phyloP scores from a whole-genome alignment of 2,329 filamentous ascomycete genomes.

The Phyllosticta citrichinensis region DNA sequence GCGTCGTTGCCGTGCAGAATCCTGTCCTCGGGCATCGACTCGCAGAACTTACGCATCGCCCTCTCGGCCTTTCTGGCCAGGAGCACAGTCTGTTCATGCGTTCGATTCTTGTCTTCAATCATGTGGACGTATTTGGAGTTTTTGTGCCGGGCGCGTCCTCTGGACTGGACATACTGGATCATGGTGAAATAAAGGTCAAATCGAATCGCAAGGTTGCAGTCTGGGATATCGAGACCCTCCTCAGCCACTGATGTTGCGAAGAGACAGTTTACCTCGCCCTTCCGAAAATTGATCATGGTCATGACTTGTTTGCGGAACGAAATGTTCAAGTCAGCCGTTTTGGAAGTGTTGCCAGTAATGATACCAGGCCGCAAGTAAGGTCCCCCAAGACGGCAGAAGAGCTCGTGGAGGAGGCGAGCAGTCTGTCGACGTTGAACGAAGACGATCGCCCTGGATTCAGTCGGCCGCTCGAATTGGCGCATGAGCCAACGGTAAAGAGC shows the following conservation, averaged over 20 bases:
- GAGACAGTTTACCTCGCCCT: conserved; percentile 49
- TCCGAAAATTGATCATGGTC: conserved; percentile 55
- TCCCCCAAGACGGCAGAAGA: conserved; percentile 53
- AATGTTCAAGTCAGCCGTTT: conserved; percentile 49
- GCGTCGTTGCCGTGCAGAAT: conserved; percentile 41
- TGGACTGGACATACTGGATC: conserved; percentile 91
- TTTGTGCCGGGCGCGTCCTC: conserved; percentile 69
- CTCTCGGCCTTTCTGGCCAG: conserved; percentile 50
- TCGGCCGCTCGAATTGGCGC: conserved; percentile 50
- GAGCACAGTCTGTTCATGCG: conserved; percentile 47
- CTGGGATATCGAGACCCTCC: conserved; percentile 56
- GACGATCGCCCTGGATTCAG: conserved; percentile 65
- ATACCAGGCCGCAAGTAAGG: conserved; percentile 50
- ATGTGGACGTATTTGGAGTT: conserved; percentile 79
- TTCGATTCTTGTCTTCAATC: conserved; percentile 59
- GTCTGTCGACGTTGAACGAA: conserved; percentile 76
- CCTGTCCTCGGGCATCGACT: conserved; percentile 62
- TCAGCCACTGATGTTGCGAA: conserved; percentile 57
- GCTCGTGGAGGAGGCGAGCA: conserved; percentile 59
- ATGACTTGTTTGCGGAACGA: conserved; percentile 66
- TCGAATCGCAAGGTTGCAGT: conserved; percentile 57
- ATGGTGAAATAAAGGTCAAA: conserved; percentile 85
- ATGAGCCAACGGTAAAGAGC: conserved; percentile 51
- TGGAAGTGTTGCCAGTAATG: conserved; percentile 51
- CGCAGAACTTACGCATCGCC: conserved; percentile 66